Evolutionary conservation across 805 yeast species (phyloP).

Genomic region (Pichia deserticola): DNA sequence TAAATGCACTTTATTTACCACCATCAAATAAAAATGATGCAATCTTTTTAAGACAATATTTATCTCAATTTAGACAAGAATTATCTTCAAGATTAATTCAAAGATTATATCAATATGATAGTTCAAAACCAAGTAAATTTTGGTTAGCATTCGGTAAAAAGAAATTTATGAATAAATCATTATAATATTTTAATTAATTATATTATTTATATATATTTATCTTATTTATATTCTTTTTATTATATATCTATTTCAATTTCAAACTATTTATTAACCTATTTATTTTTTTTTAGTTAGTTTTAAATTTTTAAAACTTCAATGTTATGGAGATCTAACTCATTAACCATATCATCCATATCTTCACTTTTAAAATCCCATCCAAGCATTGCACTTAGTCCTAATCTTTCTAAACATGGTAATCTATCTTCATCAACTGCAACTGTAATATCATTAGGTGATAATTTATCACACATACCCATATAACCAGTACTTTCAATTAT

Average conservation of each 20-base stretch:
- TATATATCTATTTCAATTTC: not conserved
- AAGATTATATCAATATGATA: constrained; percentile 59
- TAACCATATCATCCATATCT: constrained; percentile 56
- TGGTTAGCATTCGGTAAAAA: constrained; percentile 96
- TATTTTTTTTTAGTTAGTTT: not conserved
- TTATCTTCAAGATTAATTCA: constrained; percentile 71
- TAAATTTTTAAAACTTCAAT: constrained; percentile 26
- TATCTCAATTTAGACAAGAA: constrained; percentile 94
- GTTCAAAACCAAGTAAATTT: constrained; percentile 66
- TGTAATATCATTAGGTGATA: constrained; percentile 84
- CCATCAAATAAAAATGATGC: constrained; percentile 70
- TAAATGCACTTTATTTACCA: constrained; percentile 70
- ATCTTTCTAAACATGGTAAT: constrained; percentile 55
- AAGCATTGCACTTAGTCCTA: constrained; percentile 64
- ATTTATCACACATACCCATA: constrained; percentile 72
- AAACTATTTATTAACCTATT: not conserved
- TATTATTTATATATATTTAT: too few relatives aligned
- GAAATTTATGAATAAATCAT: constrained; percentile 89
- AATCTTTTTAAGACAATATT: constrained; percentile 71
- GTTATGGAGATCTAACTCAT: constrained; percentile 61
- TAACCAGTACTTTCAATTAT: constrained; percentile 80
- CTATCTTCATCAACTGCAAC: constrained; percentile 75
- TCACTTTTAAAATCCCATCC: constrained; percentile 77
- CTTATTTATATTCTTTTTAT: not conserved
- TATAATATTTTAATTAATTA: constrained; percentile 27